Evolutionary conservation across 176 grass and related monocot species (phyloP).

Genomic region (Oryza australiensis): DNA sequence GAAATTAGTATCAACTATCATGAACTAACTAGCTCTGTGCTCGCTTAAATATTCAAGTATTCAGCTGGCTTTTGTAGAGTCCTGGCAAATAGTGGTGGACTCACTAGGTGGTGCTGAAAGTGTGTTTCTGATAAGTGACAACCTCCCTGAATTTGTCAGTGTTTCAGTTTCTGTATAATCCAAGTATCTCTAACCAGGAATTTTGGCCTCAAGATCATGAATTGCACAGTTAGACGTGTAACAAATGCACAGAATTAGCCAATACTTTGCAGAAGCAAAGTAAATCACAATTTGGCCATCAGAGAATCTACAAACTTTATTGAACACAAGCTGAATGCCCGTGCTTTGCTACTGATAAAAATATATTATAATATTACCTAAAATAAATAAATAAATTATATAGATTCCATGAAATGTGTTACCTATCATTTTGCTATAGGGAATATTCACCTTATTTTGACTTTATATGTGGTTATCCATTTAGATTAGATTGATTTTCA

Average conservation of each 20-base stretch:
- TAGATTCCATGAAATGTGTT: too few species aligned
- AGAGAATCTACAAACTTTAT: background rate
- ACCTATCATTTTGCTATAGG: too few species aligned
- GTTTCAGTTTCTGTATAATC: slow-evolving; percentile 21
- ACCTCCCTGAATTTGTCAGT: background rate
- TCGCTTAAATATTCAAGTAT: slow-evolving; percentile 32
- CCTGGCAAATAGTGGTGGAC: background rate
- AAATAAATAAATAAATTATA: too few species aligned
- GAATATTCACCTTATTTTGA: too few species aligned
- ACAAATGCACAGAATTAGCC: background rate
- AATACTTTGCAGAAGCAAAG: background rate
- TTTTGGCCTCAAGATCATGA: background rate
- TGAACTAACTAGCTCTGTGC: slow-evolving; percentile 9
- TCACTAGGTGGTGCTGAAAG: slow-evolving; percentile 11
- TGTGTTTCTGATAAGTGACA: slow-evolving; percentile 14
- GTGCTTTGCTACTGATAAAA: too few species aligned
- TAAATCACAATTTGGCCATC: background rate
- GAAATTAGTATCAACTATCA: slow-evolving; percentile 21
- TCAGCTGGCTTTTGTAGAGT: slow-evolving; percentile 1
- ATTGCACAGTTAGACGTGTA: slow-evolving; percentile 1
- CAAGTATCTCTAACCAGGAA: slow-evolving; percentile 11
- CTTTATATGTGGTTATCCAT: too few species aligned
- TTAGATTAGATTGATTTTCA: too few species aligned
- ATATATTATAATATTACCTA: too few species aligned
- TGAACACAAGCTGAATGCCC: background rate